Evolutionary conservation across 1,284 basidiomycete genomes (phyloP), one percentile per base, ranked within the genome.

Genomic region (Cryptococcus depauperatus): DNA sequence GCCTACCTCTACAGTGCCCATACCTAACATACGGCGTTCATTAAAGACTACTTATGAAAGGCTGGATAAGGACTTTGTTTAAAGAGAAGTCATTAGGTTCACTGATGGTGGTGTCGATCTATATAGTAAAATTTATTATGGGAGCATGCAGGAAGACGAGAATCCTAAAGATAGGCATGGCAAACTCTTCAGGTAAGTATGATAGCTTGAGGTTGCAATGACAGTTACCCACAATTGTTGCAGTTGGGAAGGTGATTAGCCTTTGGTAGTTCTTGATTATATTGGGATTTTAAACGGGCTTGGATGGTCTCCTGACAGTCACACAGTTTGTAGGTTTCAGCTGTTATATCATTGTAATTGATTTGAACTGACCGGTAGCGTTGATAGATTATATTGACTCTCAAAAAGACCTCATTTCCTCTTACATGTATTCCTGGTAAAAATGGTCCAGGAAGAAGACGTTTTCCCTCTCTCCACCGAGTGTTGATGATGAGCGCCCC

Each of bases 81-180:
- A 51, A 8, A 40, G 52, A 22, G 48, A 54, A 21, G 44, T 46
- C 9, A 56, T 57, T 18, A 50, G 69, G 13, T 68, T 72, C 57
- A 72, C 71, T 41, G 70, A 72, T 54, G 69, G 69, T 14, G 62
- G 60, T 5, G 58, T 58, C 27, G 69, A 70, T 52, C 57, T 62
- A 1, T 29, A 48, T 3, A 69, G 70, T 1, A 48, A 66, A 23
- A 57, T 69, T n/a, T 61, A 56, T 16, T 55, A 52, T 22, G 66
- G 66, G 2, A 57, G 54, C 35, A 66, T 65, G 62, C 56, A 54
- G 2, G 37, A 51, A 6, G 52, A 56, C 25, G 39, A 41, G 26
- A 44, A 52, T 6, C 54, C 49, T 26, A 52, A 50, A 1, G 26
- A 29, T 11, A 54, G 53, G 21, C 46, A 51, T 3, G 64, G 60